A percentile compares a stretch with the other conserved stretches of the same genome.
Conservation (phyloP, 2,329 filamentous ascomycete genomes). For the Berkeleyomyces rouxiae region DNA sequence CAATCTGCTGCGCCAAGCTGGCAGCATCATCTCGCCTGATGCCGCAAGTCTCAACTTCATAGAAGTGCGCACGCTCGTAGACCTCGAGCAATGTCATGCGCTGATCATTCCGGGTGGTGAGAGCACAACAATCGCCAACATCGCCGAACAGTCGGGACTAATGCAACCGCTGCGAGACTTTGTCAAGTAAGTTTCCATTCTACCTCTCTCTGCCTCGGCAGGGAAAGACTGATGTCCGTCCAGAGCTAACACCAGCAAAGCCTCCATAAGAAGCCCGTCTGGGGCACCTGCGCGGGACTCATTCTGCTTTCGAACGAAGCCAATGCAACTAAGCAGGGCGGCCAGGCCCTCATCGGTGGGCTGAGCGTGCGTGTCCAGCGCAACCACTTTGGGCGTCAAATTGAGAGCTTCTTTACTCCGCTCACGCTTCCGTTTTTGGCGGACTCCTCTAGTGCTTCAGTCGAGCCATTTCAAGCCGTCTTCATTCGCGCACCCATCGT, state of each 20-base stretch:
- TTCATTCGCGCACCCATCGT: constrained; percentile 94
- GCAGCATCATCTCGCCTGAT: constrained; percentile 27
- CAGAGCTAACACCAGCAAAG: constrained; percentile 26
- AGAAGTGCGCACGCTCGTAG: constrained; percentile 59
- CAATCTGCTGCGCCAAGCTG: constrained; percentile 53
- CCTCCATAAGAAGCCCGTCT: constrained; percentile 61
- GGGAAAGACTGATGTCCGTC: background rate
- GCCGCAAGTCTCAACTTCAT: constrained; percentile 38
- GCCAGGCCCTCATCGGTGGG: constrained; percentile 85
- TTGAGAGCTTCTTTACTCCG: constrained; percentile 72
- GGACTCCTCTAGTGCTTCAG: constrained; percentile 1
- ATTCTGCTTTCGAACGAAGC: constrained; percentile 81
- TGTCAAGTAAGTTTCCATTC: constrained; percentile 51
- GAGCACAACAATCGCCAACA: constrained; percentile 81
- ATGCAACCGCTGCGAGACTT: constrained; percentile 75
- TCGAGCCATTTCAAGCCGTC: constrained; percentile 49
- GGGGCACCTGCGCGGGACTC: constrained; percentile 91
- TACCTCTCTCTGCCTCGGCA: background rate
- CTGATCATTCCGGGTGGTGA: constrained; percentile 88
- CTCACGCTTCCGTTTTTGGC: constrained; percentile 56
- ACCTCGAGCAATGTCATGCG: constrained; percentile 60
- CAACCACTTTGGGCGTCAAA: constrained; percentile 89
- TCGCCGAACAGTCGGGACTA: constrained; percentile 65
- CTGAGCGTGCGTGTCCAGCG: constrained; percentile 79
- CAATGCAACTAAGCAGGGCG: constrained; percentile 75